phyloP scores from a whole-genome alignment of 164 flowering plant genomes.

The grape (Vitis vinifera) region DNA sequence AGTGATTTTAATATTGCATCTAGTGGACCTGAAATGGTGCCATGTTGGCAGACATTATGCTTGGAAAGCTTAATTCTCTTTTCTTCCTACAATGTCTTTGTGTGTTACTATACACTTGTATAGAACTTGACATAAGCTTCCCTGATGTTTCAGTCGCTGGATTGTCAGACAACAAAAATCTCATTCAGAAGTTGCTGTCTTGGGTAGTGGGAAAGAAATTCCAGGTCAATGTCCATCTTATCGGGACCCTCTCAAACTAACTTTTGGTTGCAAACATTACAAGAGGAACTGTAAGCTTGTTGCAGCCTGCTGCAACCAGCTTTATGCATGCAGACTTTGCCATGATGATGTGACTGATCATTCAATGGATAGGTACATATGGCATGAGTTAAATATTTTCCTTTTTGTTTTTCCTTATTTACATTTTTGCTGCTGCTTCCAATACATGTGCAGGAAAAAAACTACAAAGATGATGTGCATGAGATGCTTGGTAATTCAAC shows the following conservation, averaged over 20 bases:
- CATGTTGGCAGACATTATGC: neutral
- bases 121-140: slow-evolving; percentile 15
- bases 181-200: slow-evolving; percentile 23
- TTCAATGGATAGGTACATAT: slow-evolving; percentile 60
- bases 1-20: neutral
- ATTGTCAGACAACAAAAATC: slow-evolving; percentile 44
- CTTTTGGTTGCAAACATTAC: slow-evolving; percentile 85
- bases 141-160: slow-evolving; percentile 64
- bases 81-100: neutral
- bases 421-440: slow-evolving; percentile 9
- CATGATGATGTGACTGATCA: slow-evolving; percentile 85
- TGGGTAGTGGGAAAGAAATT: slow-evolving; percentile 37
- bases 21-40: neutral
- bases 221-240: slow-evolving; percentile 76
- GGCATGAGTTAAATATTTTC: neutral
- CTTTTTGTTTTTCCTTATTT: slow-evolving; percentile 1
- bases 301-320: slow-evolving; percentile 74
- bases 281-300: slow-evolving; percentile 88
- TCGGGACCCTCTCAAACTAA: slow-evolving; percentile 38
- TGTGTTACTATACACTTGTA: neutral
- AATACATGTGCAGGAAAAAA: slow-evolving; percentile 51
- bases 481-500: slow-evolving; percentile 84
- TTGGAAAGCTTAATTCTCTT: neutral
- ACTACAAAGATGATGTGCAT: slow-evolving; percentile 91
- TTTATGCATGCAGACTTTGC: slow-evolving; percentile 77